Base-by-base conservation (phyloP, 169 alveolate species). In the Miamiensis avidus region DNA sequence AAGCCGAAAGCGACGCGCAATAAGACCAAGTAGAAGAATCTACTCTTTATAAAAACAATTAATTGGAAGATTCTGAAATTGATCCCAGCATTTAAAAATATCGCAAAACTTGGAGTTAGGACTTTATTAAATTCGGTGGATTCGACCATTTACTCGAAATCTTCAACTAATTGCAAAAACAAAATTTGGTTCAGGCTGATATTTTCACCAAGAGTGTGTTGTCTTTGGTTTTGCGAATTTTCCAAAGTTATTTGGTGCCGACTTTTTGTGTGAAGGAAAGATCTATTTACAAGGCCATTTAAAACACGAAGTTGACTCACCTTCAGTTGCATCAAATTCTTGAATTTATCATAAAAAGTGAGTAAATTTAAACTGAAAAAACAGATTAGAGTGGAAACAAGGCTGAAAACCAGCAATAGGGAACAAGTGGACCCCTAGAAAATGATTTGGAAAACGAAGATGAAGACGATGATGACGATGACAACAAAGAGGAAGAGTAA, bases 61-160 rank as follows among this genome's bases (percentile, higher is more conserved):
- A 34, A 11, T 27, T 74, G 0, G 78, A 83, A 72, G 49, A 65
- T 30, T 28, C 30, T 30, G 81, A 69, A 1, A n/a, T 26, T 26
- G 30, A 27, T 1, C 28, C 29, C 0, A 33, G 85, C 75, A 32
- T 73, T 28, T 65, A 69, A 33, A 0, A 32, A 29, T 49, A 77
- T 25, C 83, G 75, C 72, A 87, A 81, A 33, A 75, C 82, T 11
- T 93, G 96, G 96, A 83, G 83, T 72, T 34, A 79, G 1, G 83
- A 88, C 34, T 95, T 95, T 81, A 49, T 95, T 29, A 76, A 84
- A 31, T 31, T 75, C 20, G 96, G 95, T n/a, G 97, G 97, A 32
- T 90, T 93, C 77, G 88, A 87, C 32, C 84, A 87, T 20, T 75
- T 91, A 25, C 81, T 85, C 20, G 69, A 81, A 27, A 81, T 89